phyloP scores from a whole-genome alignment of 306 rosid genomes.

The Trifolium dubium region DNA sequence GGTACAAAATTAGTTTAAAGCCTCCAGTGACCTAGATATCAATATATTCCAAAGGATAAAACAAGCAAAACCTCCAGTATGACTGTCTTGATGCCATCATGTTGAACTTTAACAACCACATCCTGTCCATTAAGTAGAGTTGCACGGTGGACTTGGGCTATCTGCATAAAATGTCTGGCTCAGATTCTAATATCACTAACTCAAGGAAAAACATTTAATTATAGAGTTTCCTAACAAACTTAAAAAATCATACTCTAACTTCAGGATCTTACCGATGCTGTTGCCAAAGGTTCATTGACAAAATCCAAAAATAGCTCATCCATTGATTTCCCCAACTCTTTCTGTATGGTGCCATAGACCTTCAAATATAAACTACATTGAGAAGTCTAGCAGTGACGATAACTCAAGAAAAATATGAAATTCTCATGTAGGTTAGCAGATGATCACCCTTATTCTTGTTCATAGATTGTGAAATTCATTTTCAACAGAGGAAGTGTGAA shows the following conservation, averaged over 20 bases:
- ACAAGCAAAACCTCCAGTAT: constrained; percentile 83
- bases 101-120: constrained; percentile 97
- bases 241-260: constrained; percentile 35
- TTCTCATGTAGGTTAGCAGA: constrained; percentile 16
- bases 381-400: constrained; percentile 38
- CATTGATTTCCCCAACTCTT: constrained; percentile 89
- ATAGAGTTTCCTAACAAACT: constrained; percentile 30
- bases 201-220: constrained; percentile 28
- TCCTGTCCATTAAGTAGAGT: constrained; percentile 85
- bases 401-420: constrained; percentile 30
- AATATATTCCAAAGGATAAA: constrained; percentile 41
- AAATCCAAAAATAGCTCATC: constrained; percentile 77
- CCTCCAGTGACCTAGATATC: constrained; percentile 40
- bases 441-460: constrained; percentile 30
- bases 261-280: constrained; percentile 85
- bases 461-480: constrained; percentile 32
- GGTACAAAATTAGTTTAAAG: constrained; percentile 33
- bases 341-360: constrained; percentile 74
- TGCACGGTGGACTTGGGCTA: constrained; percentile 98
- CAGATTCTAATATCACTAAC: constrained; percentile 31
- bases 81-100: constrained; percentile 77
- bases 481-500: constrained; percentile 31
- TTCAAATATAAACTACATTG: constrained; percentile 46
- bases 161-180: constrained; percentile 59
- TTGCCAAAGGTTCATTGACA: constrained; percentile 82